Conservation (phyloP, 2,329 filamentous ascomycete genomes). For the Exophiala dermatitidis region DNA sequence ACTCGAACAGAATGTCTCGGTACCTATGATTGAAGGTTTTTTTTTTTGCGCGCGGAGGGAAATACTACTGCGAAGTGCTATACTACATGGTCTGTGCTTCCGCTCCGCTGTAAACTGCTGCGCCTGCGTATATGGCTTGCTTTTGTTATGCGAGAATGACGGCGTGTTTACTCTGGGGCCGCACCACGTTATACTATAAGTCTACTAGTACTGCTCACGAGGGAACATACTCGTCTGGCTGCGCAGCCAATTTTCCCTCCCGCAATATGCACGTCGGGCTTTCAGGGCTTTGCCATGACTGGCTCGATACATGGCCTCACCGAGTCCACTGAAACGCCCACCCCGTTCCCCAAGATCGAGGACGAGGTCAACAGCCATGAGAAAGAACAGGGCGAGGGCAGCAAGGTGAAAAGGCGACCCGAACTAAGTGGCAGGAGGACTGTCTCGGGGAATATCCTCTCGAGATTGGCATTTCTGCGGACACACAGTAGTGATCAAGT, state of each 20-base stretch:
- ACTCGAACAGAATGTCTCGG: no score
- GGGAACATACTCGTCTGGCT: not conserved
- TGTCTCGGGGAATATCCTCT: slow-evolving; percentile 59
- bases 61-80: no score
- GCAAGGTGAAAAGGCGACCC: slow-evolving; percentile 13
- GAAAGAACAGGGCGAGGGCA: slow-evolving; percentile 14
- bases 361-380: slow-evolving; percentile 21
- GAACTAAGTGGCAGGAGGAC: slow-evolving; percentile 45
- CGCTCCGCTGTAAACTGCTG: no score
- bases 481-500: slow-evolving; percentile 34
- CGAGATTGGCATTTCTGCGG: slow-evolving; percentile 63
- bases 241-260: not conserved
- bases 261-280: not conserved
- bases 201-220: not conserved
- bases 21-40: no score
- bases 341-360: slow-evolving; percentile 24
- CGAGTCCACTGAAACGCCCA: slow-evolving; percentile 16
- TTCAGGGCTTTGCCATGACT: slow-evolving; percentile 18
- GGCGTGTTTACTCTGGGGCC: no score
- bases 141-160: no score
- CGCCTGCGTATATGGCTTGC: no score
- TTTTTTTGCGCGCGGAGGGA: no score
- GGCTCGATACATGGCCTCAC: slow-evolving; percentile 14
- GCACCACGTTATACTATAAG: not conserved
- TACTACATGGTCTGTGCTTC: no score